Percentiles rank a stretch among this genome's conserved stretches.
Conservation (phyloP, 1,284 basidiomycete genomes). For the Leccinum solheimii region DNA sequence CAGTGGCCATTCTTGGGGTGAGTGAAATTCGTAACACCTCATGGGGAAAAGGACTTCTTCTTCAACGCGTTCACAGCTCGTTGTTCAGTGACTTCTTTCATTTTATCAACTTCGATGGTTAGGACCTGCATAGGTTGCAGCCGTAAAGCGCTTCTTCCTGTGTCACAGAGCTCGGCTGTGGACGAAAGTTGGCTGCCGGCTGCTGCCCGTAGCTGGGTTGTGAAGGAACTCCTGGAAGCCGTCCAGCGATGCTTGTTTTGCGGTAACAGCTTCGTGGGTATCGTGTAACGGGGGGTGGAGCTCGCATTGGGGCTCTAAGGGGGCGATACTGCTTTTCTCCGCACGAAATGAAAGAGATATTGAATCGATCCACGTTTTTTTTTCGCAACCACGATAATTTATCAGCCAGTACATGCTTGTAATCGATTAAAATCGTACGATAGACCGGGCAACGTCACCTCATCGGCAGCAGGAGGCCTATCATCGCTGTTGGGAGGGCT, state of each 20-base stretch:
- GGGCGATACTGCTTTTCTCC: conserved; percentile 31
- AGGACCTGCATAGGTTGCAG: conserved; percentile 71
- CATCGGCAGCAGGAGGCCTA: conserved; percentile 31
- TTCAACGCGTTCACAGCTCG: conserved; percentile 46
- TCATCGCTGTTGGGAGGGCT: conserved; percentile 19
- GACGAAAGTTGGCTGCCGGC: conserved; percentile 42
- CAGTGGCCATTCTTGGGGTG: conserved; percentile 71
- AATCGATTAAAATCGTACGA: conserved; percentile 37
- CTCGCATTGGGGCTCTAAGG: conserved; percentile 23
- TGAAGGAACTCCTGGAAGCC: conserved; percentile 62
- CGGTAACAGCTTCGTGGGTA: conserved; percentile 62
- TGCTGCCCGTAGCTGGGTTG: conserved; percentile 60
- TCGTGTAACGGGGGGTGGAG: conserved; percentile 38
- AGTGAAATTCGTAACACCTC: conserved; percentile 22
- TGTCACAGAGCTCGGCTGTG: conserved; percentile 35
- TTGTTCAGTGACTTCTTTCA: conserved; percentile 71
- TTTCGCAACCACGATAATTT: conserved; percentile 28
- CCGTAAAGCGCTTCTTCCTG: conserved; percentile 65
- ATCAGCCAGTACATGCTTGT: conserved; percentile 15
- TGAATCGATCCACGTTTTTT: conserved; percentile 27
- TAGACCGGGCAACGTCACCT: conserved; percentile 21
- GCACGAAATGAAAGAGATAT: conserved; percentile 32
- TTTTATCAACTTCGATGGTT: conserved; percentile 64
- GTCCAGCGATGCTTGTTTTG: conserved; percentile 65
- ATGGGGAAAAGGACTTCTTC: conserved; percentile 21